Base-by-base conservation (phyloP, 352 stramenopile genomes). In the Elongisporangium prolatum region DNA sequence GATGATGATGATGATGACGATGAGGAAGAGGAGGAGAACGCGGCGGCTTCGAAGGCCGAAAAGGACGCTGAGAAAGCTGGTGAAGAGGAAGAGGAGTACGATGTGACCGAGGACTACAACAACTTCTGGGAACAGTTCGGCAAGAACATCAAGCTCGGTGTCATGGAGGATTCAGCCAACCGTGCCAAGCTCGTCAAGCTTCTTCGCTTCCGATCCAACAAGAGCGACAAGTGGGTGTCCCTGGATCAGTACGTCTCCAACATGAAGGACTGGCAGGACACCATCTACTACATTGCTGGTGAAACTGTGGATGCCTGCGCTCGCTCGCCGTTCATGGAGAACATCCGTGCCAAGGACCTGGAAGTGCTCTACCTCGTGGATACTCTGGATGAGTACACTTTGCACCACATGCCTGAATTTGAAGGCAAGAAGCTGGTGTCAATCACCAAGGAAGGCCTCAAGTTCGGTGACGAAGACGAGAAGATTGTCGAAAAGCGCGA, bases 291-390 rank as follows among this genome's bases (percentile, higher is more conserved):
- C 77, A 93, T 99, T 58, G 93, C 97, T n/a, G 97, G 92, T 53
- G 92, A 98, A 61, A 93, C 74, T 37, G 82, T 93, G 14, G 96
- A 98, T 40, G 80, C 88, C 3, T 94, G 98, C 53, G 71, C 97
- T 62, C 93, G 97, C 51, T 98, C 90, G 1, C 97, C 96, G 8
- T 99, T 99, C 71, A 77, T 99, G 67, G 96, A 99, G 70, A 96
- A 93, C 70, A 97, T 98, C 72, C 86, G 89, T 44, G 84, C 88
- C 24, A 99, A 99, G 80, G 97, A 96, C 40, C 65, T 99, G 4
- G 98, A 99, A 81, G 97, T 99, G 20, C 69, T 99, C 4, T 99
- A 97, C 72, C 88, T 99, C n/a, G 93, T 96, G 11, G 97, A 99
- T 67, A 84, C 98, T 44, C 85, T 99, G 38, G 98, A 99, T 67